Base-by-base conservation (phyloP, 1,139 yeast genomes). In the Yamadazyma triangularis region DNA sequence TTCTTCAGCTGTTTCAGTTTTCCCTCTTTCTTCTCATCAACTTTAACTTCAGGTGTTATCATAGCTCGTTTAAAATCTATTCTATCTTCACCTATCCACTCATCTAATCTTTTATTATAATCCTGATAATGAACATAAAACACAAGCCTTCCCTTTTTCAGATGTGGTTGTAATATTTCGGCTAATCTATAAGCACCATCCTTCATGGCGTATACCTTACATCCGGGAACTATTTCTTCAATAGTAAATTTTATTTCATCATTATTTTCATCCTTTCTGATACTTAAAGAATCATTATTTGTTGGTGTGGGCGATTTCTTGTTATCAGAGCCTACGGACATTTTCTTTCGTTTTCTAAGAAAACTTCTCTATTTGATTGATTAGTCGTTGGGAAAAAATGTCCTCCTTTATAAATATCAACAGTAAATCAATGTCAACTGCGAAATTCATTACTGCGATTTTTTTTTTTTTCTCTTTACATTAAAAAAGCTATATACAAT, bases 81-180 rank as follows among this genome's bases (percentile, higher is more conserved):
- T 33, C 94, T 68, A 22, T 77, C 79, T 4, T 75, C 68, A 11
- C 73, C 66, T 5, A 91, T 77, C 97, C 97, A 91, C 55, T 91
- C 98, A 61, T 91, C 99, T 46, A 91, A 70, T 36, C 74, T 52
- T 44, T 91, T 91, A 62, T 91, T 91, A 64, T 82, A 91, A 47
- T 89, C 96, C 36, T 79, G 87, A 58, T 88, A 91, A 58, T 91
- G 99, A 16, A 91, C 96, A 55, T 93, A 91, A 56, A 81, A 89
- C 40, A 77, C 86, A 23, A 79, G 75, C 36, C 82, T 75, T 5
- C 91, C 88, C 53, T 87, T 83, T 47, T 86, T 77, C 29, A 73
- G 58, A 43, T 85, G 89, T 31, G 77, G 73, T 23, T 91, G 89
- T 30, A 93, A 64, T 25, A 91, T 77, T 52, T 91, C 98, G 1